phyloP scores from a whole-genome alignment of 2,329 filamentous ascomycete species.

The Akanthomyces uredinophilus region DNA sequence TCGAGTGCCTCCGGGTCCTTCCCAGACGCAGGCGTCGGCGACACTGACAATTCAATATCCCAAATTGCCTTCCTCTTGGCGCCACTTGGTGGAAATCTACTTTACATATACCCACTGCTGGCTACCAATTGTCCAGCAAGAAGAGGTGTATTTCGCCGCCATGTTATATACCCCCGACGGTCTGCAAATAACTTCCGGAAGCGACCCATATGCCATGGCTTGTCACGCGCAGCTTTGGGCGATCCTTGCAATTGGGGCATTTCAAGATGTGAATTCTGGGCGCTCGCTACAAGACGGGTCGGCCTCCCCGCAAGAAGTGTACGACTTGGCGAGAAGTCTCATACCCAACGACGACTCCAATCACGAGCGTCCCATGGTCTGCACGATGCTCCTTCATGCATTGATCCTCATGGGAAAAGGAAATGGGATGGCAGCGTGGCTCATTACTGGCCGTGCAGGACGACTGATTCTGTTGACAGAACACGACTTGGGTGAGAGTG shows the following conservation, averaged over 20 bases:
- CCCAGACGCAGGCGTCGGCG: background rate
- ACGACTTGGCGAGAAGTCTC: constrained; percentile 43
- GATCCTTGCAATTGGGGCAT: constrained; percentile 51
- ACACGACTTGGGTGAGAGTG: constrained; percentile 20
- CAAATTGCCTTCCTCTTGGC: constrained; percentile 49
- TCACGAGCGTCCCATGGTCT: constrained; percentile 36
- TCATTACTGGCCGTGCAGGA: constrained; percentile 60
- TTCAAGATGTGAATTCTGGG: constrained; percentile 39
- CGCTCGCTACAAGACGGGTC: constrained; percentile 1
- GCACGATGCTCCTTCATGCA: constrained; percentile 49
- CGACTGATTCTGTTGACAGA: constrained; percentile 29
- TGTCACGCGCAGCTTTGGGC: constrained; percentile 56
- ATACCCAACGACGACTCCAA: constrained; percentile 44
- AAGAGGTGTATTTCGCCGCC: constrained; percentile 49
- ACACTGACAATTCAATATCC: constrained; percentile 8
- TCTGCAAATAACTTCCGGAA: constrained; percentile 21
- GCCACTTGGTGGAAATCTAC: constrained; percentile 63
- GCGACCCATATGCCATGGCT: constrained; percentile 28
- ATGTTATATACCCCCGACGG: constrained; percentile 37
- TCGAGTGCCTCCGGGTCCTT: background rate
- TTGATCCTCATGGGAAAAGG: constrained; percentile 58
- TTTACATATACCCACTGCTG: constrained; percentile 72
- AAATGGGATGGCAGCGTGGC: constrained; percentile 55
- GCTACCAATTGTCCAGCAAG: constrained; percentile 68
- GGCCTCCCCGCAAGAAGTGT: constrained; percentile 35